These are phyloP conservation scores for Lignosus rhinocerotis DNA, from an alignment of 1,284 basidiomycete genomes.

Conservation along the genomic window DNA sequence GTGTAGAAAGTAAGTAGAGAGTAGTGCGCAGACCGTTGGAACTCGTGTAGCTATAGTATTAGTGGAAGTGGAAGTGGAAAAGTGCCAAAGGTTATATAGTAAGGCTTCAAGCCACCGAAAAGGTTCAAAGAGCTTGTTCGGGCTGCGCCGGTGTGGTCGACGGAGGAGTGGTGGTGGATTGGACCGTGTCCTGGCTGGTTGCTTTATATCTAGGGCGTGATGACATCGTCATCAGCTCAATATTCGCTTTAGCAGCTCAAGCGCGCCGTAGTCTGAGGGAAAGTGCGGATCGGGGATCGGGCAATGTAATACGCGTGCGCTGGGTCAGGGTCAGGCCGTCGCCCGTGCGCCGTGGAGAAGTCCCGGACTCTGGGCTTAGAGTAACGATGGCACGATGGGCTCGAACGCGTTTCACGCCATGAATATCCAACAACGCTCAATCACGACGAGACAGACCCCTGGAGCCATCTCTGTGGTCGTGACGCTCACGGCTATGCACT, in stretches of 20 bases:
- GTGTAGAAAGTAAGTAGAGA: neutral
- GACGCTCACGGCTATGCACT: neutral
- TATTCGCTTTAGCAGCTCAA: conserved; percentile 5
- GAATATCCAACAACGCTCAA: conserved; percentile 12
- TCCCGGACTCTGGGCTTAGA: conserved; percentile 2
- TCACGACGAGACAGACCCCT: conserved; percentile 12
- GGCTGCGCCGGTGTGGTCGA: neutral
- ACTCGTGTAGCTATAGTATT: neutral
- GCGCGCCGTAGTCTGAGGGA: neutral
- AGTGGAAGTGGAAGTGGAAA: conserved; percentile 10
- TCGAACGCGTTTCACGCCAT: conserved; percentile 23
- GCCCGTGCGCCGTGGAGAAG: neutral
- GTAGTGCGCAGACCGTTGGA: conserved; percentile 3
- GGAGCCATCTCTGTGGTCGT: neutral
- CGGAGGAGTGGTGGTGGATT: neutral
- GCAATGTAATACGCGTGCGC: neutral
- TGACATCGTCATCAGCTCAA: conserved; percentile 3
- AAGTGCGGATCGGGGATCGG: neutral
- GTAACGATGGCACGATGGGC: conserved; percentile 6
- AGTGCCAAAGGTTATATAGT: conserved; percentile 4
- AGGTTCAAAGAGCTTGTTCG: neutral
- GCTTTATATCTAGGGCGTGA: conserved; percentile 6
- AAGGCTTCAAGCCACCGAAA: conserved; percentile 10
- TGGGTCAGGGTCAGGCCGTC: neutral
- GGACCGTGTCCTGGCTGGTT: neutral